Percentiles rank a stretch among this genome's conserved stretches.
These are phyloP conservation scores for Trifolium subterraneum DNA, from an alignment of 306 rosid species.

Conservation along the genomic window DNA sequence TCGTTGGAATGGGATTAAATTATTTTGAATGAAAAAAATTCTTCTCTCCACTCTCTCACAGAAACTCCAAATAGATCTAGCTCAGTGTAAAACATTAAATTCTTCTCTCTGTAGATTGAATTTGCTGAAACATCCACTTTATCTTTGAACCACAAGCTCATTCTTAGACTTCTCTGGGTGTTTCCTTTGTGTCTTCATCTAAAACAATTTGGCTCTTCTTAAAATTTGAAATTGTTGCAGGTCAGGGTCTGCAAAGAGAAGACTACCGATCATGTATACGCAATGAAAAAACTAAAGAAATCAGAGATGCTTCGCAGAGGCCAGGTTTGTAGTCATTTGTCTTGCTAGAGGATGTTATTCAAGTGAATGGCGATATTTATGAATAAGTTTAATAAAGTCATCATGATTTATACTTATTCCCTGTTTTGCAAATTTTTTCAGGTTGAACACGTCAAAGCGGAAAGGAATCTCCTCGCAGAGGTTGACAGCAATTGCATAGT, in stretches of 20 bases:
- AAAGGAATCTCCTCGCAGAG: slow-evolving; percentile 98
- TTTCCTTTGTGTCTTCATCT: slow-evolving; percentile 7
- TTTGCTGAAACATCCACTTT: background rate
- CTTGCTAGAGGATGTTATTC: slow-evolving; percentile 38
- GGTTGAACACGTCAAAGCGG: slow-evolving; percentile 99
- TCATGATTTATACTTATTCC: slow-evolving; percentile 35
- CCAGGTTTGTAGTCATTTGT: slow-evolving; percentile 69
- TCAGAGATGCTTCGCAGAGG: slow-evolving; percentile 99
- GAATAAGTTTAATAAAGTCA: slow-evolving; percentile 22
- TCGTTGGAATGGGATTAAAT: slow-evolving; percentile 20
- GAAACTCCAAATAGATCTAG: slow-evolving; percentile 14
- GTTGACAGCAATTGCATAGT: slow-evolving; percentile 98
- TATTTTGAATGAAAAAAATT: slow-evolving; percentile 6
- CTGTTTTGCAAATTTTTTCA: slow-evolving; percentile 41
- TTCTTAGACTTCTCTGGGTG: slow-evolving; percentile 14
- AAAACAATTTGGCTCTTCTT: slow-evolving; percentile 11
- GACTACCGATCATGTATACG: slow-evolving; percentile 84
- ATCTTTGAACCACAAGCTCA: slow-evolving; percentile 17
- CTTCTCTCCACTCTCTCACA: background rate
- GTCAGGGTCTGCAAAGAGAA: slow-evolving; percentile 95
- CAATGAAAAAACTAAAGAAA: slow-evolving; percentile 98
- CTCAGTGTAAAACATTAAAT: too few species aligned
- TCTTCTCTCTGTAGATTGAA: slow-evolving; percentile 1
- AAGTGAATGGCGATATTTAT: slow-evolving; percentile 3
- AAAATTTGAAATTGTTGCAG: slow-evolving; percentile 62